Conservation (phyloP, 2,329 filamentous ascomycete species). For the Didymella exigua region DNA sequence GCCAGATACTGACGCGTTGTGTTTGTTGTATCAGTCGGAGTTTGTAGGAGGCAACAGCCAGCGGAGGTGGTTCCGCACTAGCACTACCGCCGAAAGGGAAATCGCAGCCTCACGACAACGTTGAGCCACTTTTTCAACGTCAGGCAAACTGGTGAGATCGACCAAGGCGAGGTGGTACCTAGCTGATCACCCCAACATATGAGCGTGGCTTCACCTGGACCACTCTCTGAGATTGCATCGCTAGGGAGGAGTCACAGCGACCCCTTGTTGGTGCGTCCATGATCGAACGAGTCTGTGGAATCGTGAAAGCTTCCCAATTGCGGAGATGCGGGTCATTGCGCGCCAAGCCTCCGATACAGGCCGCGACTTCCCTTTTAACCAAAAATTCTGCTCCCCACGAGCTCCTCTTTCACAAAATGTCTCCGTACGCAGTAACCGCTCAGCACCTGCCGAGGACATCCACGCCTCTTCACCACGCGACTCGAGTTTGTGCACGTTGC, state of each 20-base stretch:
- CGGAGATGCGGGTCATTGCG: conserved; percentile 3
- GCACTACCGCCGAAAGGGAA: neutral
- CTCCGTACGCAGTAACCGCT: conserved; percentile 24
- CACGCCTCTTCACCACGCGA: conserved; percentile 4
- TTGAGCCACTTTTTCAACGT: too few relatives aligned
- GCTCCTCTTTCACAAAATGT: conserved; percentile 38
- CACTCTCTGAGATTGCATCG: too few relatives aligned
- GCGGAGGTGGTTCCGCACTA: conserved; percentile 6
- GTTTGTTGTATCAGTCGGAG: neutral
- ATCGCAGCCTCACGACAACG: neutral
- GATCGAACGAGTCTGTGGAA: neutral
- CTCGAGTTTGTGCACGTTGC: conserved; percentile 14
- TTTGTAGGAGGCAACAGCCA: conserved; percentile 13
- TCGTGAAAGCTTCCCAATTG: conserved; percentile 10
- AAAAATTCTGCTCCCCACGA: conserved; percentile 28
- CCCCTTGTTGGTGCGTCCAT: neutral
- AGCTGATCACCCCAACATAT: too few relatives aligned
- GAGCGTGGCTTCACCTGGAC: too few relatives aligned
- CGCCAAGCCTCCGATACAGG: conserved; percentile 12
- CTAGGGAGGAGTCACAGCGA: neutral
- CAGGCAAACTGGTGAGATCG: too few relatives aligned
- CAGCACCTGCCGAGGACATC: conserved; percentile 17
- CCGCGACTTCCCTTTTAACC: conserved; percentile 8
- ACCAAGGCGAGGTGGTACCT: too few relatives aligned
- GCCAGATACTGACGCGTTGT: neutral